phyloP scores from a whole-genome alignment of 495 filamentous ascomycete species.

The Penicillium bovifimosum region DNA sequence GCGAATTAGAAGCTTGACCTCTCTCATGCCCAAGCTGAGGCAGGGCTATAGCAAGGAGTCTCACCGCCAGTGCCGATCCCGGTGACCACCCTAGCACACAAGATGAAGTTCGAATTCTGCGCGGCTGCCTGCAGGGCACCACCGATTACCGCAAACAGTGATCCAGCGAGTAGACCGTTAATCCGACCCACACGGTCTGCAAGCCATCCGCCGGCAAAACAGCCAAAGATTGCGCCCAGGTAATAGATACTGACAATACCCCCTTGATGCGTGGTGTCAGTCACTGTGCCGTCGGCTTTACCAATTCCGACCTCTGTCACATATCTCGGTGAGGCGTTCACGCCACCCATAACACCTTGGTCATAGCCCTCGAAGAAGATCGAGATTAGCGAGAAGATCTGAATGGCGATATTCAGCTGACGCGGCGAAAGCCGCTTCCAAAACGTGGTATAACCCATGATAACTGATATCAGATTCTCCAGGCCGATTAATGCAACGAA shows the following conservation, averaged over 20 bases:
- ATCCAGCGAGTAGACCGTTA: conserved; percentile 48
- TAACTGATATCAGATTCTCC: background rate
- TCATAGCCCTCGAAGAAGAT: conserved; percentile 56
- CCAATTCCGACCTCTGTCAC: conserved; percentile 35
- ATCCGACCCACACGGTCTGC: conserved; percentile 51
- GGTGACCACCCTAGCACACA: conserved; percentile 50
- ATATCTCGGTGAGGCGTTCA: conserved; percentile 40
- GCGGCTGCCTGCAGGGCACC: conserved; percentile 48
- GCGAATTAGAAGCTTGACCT: conserved; percentile 2
- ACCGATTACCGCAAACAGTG: conserved; percentile 49
- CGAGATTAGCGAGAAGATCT: conserved; percentile 42
- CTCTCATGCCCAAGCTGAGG: background rate
- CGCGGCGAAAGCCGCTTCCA: conserved; percentile 39
- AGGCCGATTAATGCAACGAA: background rate
- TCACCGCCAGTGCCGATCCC: conserved; percentile 50
- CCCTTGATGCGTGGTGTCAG: conserved; percentile 35
- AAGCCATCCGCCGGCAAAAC: conserved; percentile 47
- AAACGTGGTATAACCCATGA: conserved; percentile 37
- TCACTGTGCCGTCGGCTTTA: conserved; percentile 32
- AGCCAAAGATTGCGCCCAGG: conserved; percentile 49
- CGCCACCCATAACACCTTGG: conserved; percentile 49
- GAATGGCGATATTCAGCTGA: conserved; percentile 40
- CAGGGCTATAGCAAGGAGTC: conserved; percentile 7
- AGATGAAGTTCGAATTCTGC: conserved; percentile 48
- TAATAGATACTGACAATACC: conserved; percentile 53